Evolutionary conservation across 768 basidiomycete genomes (phyloP).

Genomic region (Suillus hirtellus): DNA sequence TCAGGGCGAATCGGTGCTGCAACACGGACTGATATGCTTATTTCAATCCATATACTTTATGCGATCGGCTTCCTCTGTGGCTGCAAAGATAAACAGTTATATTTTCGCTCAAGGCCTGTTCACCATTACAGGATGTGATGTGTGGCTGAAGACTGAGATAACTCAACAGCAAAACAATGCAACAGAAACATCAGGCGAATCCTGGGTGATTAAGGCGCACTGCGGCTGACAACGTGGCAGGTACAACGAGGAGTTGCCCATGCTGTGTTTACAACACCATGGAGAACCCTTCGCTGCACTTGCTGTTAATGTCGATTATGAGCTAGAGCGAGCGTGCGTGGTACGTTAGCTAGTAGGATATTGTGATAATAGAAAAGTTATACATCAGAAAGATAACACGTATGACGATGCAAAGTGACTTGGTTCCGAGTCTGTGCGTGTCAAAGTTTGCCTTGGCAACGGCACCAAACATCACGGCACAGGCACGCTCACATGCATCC

Average conservation of each 20-base stretch:
- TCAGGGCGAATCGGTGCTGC: constrained; percentile 51
- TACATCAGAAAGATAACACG: not conserved
- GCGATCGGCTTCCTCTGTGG: constrained; percentile 56
- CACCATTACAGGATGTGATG: constrained; percentile 46
- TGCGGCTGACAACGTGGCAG: not conserved
- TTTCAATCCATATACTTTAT: constrained; percentile 44
- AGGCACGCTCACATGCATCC: constrained; percentile 22
- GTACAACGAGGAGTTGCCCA: not conserved
- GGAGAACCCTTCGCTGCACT: not conserved
- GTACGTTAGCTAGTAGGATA: not conserved
- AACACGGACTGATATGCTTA: constrained; percentile 47
- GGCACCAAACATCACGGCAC: constrained; percentile 12
- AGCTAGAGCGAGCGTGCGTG: not conserved
- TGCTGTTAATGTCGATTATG: not conserved
- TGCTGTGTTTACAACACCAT: not conserved
- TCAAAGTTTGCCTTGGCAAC: too few species aligned
- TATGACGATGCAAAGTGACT: too few species aligned
- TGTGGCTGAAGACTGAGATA: constrained; percentile 22
- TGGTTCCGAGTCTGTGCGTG: too few species aligned
- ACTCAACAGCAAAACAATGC: not conserved
- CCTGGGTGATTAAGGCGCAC: not conserved
- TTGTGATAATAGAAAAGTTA: not conserved
- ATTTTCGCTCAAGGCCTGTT: constrained; percentile 37
- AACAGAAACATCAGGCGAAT: not conserved
- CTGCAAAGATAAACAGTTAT: constrained; percentile 3